phyloP scores from a whole-genome alignment of 306 rosid species.

The Canavalia ensiformis region DNA sequence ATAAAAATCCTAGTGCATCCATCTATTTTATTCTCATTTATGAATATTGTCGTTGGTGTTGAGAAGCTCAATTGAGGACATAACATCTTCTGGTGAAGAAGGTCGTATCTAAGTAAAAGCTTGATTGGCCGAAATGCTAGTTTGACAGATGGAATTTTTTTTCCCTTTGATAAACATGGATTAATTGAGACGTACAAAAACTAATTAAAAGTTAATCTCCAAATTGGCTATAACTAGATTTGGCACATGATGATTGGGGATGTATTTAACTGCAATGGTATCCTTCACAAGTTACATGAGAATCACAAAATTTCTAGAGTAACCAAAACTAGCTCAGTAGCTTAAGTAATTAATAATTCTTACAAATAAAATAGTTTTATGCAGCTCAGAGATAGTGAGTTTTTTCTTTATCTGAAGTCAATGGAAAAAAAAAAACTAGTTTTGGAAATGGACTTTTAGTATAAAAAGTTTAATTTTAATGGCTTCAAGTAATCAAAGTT shows the following conservation, averaged over 20 bases:
- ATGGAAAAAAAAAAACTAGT: neutral
- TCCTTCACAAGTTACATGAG: neutral
- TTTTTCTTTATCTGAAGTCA: neutral
- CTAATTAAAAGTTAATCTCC: too few species aligned
- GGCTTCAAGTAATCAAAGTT: neutral
- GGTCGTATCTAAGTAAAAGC: neutral
- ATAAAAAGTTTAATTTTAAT: neutral
- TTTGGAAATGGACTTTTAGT: neutral
- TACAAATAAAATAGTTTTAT: too few species aligned
- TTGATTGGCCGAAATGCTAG: too few species aligned
- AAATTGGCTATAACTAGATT: too few species aligned
- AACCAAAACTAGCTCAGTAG: constrained; percentile 7
- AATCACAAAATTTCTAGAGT: constrained; percentile 19
- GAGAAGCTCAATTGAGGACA: neutral
- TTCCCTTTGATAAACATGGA: too few species aligned
- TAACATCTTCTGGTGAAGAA: neutral
- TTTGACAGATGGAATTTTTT: too few species aligned
- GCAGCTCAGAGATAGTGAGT: neutral
- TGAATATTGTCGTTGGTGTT: neutral
- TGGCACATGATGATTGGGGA: neutral
- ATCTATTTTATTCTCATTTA: too few species aligned
- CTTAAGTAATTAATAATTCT: neutral
- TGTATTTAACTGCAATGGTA: neutral
- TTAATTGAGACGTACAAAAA: too few species aligned
- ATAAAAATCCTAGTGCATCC: too few species aligned